Conservation (phyloP, 2,329 filamentous ascomycete genomes). For the Arthroderma sp. region DNA sequence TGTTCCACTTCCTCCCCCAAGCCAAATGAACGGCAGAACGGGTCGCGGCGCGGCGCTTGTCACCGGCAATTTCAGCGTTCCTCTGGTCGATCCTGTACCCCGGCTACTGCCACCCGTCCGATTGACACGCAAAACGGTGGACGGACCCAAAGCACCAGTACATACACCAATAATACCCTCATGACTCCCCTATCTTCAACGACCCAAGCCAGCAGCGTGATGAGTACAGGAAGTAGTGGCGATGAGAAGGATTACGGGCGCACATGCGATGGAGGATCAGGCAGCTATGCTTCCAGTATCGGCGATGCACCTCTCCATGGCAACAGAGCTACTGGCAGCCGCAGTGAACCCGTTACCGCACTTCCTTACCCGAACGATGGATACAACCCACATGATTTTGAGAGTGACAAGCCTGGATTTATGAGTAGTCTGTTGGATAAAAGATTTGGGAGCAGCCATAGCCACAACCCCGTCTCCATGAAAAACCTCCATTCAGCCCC, state of each 20-base stretch:
- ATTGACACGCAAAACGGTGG: constrained; percentile 14
- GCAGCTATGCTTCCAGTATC: constrained; percentile 5
- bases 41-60: not conserved
- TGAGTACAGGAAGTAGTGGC: constrained; percentile 26
- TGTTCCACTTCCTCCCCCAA: not conserved
- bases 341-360: constrained; percentile 2
- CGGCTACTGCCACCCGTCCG: constrained; percentile 23
- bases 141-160: constrained; percentile 28
- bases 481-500: constrained; percentile 6
- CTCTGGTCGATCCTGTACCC: constrained; percentile 21
- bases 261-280: not conserved
- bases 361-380: not conserved
- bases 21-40: not conserved
- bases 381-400: too few species aligned
- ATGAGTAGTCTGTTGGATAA: constrained; percentile 11
- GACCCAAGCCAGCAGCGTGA: constrained; percentile 33
- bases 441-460: constrained; percentile 7
- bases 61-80: constrained; percentile 15
- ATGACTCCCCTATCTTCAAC: constrained; percentile 29
- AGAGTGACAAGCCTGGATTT: not conserved
- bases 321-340: not conserved
- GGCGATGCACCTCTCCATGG: constrained; percentile 3
- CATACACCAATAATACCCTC: constrained; percentile 26
- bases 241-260: constrained; percentile 22
- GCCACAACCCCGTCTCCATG: constrained; percentile 1